Base-by-base conservation (phyloP, 148 eudicot genomes). In the Camellia sinensis region DNA sequence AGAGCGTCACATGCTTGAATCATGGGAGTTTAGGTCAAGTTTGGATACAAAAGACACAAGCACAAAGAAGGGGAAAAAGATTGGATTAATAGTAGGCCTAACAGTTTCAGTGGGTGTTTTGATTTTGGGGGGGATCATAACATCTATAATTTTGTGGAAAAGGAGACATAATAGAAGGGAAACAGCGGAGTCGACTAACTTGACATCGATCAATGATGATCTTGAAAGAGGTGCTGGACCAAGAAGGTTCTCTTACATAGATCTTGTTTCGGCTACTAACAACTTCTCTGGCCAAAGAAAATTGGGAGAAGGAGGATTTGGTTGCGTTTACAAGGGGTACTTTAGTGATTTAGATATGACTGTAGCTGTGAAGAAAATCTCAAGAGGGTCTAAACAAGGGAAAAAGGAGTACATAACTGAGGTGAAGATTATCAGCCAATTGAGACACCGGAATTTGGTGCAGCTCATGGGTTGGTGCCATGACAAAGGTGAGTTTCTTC, bases 401-500 rank as follows among this genome's bases (percentile, higher is more conserved):
- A 68, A 61, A 46, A 79, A 64, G 53, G 80, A 81, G 64, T 81
- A 62, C 74, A n/a, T 67, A 43, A 80, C 84, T 0, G 88, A 86
- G 53, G 84, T 86, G 40, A 86, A 83, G 78, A 73, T 83, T 44
- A 86, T 83, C 8, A 80, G 82, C 50, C 40, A 62, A 59, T 57
- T 78, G 43, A 80, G 85, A 37, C 85, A 82, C 57, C 59, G 78
- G 29, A 80, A 81, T 68, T 68, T 82, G 52, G 86, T 84, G 40
- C 86, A 87, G 18, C 88, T 87, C 45, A 73, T 85, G 3, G 88
- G 90, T 22, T 88, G 87, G 90, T 86, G 87, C 69, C 85, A 84
- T 3, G 85, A 86, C 0, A 43, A 60, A 48, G 78, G 79, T 3
- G 84, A 84, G 63, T 78, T 88, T 53, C 63, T 88, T 6, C 80